These are phyloP conservation scores for Ganoderma sinense DNA, from an alignment of 1,284 basidiomycete genomes.

Conservation along the genomic window DNA sequence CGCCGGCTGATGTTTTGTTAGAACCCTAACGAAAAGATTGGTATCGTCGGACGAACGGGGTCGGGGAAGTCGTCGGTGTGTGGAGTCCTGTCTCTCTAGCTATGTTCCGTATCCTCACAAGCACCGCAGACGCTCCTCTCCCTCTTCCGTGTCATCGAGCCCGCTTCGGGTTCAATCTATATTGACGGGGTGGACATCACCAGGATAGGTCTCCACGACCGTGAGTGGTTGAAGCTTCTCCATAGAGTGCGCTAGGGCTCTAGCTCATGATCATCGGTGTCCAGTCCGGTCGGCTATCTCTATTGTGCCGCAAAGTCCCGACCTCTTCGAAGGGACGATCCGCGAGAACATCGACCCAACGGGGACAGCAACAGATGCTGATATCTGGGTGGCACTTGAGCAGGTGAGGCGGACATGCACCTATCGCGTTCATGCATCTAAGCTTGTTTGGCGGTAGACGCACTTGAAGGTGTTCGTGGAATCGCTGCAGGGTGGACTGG, in stretches of 20 bases:
- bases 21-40: conserved; percentile 84
- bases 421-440: not conserved
- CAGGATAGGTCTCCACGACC: conserved; percentile 83
- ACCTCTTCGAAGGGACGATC: conserved; percentile 88
- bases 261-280: not conserved
- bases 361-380: conserved; percentile 73
- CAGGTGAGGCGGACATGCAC: conserved; percentile 57
- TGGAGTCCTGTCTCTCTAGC: conserved; percentile 42
- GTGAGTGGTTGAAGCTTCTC: conserved; percentile 46
- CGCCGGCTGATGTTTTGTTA: conserved; percentile 34
- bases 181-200: conserved; percentile 89
- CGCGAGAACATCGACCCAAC: conserved; percentile 88
- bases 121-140: conserved; percentile 61
- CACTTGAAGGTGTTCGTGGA: conserved; percentile 79
- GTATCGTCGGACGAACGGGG: conserved; percentile 89
- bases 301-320: conserved; percentile 88
- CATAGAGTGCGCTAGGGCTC: not conserved
- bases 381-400: conserved; percentile 85
- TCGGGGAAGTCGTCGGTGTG: conserved; percentile 89
- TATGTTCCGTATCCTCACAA: conserved; percentile 7
- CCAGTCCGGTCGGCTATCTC: conserved; percentile 69
- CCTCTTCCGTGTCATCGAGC: conserved; percentile 87
- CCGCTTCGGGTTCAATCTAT: conserved; percentile 77
- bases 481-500: conserved; percentile 74
- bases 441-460: conserved; percentile 45